Evolutionary conservation across 768 basidiomycete genomes (phyloP), one percentile per base, ranked within the genome.

Genomic region (Pholiota conissans): DNA sequence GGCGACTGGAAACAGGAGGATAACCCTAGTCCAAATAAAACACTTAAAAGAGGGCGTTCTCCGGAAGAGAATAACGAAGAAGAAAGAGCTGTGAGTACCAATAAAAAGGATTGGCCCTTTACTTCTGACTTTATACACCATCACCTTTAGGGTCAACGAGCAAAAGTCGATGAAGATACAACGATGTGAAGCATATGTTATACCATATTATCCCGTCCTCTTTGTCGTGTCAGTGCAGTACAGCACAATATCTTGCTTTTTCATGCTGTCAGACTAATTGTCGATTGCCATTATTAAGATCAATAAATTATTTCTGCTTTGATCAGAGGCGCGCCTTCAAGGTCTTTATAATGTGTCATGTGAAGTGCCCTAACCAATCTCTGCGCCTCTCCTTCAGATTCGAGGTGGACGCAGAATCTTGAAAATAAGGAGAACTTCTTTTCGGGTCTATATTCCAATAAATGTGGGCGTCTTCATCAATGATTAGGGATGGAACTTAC

Each of bases 1-100:
- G 92, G 80, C 56, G 91, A 93, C 60, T 94, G 91, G 90, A 92
- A 89, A 69, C 86, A 89, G 57, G 71, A 79, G 3, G 82, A 89
- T 52, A 76, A 67, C 48, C 63, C 70, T 37, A 68, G 60, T 20
- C 63, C 68, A 16, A 75, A 76, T 30, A 73, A 71, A 45, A 76
- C 74, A 32, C 78, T 84, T 63, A 93, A 93, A 66, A 81, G 90
- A 51, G 88, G 73, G 29, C 80, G 90, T 63, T 92, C 90, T 45
- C 90, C 89, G 47, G 89, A 90, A 3, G 90, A 92, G 47, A 90
- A 92, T 46, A 87, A 76, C 0, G 50, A 68, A 66, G 50, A 68
- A 66, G 40, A 59, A 39, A 78, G 87, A 76, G 65, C 76, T 72
- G 89, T 89, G 47, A 63, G 86, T 55, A n/a, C 13, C 5, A 7